Base-by-base conservation (phyloP, 2,329 filamentous ascomycete species). In the Botrytis galanthina region DNA sequence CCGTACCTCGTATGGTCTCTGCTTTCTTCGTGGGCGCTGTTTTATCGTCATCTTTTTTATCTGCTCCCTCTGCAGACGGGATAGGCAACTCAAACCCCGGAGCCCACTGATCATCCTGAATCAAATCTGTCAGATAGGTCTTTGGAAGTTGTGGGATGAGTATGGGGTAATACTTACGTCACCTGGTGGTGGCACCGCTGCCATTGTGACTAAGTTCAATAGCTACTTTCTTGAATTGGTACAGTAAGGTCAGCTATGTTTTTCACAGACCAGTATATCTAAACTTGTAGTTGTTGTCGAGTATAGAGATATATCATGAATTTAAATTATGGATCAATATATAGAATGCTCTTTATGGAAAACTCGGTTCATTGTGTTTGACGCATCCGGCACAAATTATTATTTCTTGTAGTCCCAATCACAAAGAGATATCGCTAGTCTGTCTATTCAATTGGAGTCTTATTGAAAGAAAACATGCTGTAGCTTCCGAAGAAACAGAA, bases 1-100 rank as follows among this genome's bases (percentile, higher is more conserved):
- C 35, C 14, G 48, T 68, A 57, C 66, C 66, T 68, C 66, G 35
- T 57, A 68, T 68, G 4, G 66, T 57, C n/a, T 68, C 66, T 42
- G 66, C 48, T 10, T 42, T 68, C 22, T 32, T 32, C 5, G 22
- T 4, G 4, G 48, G n/a, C 26, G 20, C 1, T 14, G 46, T 1
- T 42, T 14, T 20, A 8, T n/a, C 12, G 6, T 9, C 1, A 10
- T 48, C 20, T 48, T n/a, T 12, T 35, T n/a, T 26, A 18, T 32
- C 26, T 22, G n/a, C 46, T 37, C 5, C 29, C 12, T 46, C 39
- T 20, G n/a, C 39, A 9, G 29, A 26, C 5, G 2, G 1, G 3
- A 37, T 10, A 22, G 54, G 51, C 18, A 0, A 3, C 37, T 57
- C 35, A 14, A 68, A 68, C 0, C 48, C 35, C 5, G 35, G 35